phyloP scores from a whole-genome alignment of 352 stramenopile species.

The Phytophthora syringae region DNA sequence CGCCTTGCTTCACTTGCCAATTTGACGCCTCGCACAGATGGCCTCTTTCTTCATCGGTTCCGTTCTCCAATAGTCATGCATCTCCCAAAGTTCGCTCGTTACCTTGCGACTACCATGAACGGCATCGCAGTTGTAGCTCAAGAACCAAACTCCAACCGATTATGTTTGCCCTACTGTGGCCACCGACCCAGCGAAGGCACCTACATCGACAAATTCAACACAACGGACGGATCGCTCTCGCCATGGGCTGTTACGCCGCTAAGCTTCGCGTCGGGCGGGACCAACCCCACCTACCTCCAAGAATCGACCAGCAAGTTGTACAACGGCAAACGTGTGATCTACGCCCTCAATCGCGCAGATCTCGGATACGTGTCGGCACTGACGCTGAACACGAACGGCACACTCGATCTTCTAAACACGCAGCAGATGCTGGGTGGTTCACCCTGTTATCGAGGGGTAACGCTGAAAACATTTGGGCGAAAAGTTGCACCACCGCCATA shows the following conservation, averaged over 20 bases:
- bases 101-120: too few species aligned
- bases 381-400: conserved; percentile 28
- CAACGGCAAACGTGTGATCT: conserved; percentile 33
- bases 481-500: too few species aligned
- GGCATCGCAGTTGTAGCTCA: too few species aligned
- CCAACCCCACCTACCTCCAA: conserved; percentile 67
- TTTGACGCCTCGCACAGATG: too few species aligned
- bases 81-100: too few species aligned
- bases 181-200: neutral
- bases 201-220: neutral
- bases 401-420: conserved; percentile 47
- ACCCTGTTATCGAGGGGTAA: too few species aligned
- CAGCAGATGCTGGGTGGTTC: conserved; percentile 45
- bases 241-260: conserved; percentile 28
- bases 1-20: too few species aligned
- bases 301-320: conserved; percentile 23
- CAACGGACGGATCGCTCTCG: neutral
- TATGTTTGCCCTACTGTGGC: too few species aligned
- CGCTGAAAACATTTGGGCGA: too few species aligned
- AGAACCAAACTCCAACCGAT: neutral
- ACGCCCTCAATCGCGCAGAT: conserved; percentile 45
- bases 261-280: conserved; percentile 24
- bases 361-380: conserved; percentile 55
- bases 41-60: too few species aligned
- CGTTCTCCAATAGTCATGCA: too few species aligned